These are phyloP conservation scores for Corylus heterophylla DNA, from an alignment of 306 rosid genomes.

Conservation along the genomic window DNA sequence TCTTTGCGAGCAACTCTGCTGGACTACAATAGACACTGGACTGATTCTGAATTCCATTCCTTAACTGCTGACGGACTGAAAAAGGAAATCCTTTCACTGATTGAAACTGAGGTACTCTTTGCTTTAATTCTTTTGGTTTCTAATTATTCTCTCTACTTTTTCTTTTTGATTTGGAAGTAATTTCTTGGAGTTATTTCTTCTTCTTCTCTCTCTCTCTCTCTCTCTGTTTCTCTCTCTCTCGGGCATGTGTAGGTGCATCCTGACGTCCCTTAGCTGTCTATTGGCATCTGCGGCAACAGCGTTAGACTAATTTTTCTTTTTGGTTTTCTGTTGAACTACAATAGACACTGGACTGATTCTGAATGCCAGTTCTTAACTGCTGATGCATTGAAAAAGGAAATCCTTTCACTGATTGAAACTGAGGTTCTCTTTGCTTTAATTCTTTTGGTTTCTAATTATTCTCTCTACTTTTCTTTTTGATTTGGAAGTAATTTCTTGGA, in stretches of 20 bases:
- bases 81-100: slow-evolving; percentile 84
- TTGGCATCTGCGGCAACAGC: too few relatives aligned
- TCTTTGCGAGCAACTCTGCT: slow-evolving; percentile 73
- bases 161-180: neutral
- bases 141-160: neutral
- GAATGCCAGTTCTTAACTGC: slow-evolving; percentile 73
- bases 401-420: slow-evolving; percentile 80
- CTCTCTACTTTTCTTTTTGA: neutral
- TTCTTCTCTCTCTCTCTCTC: neutral
- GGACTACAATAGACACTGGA: slow-evolving; percentile 80
- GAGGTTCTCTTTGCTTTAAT: slow-evolving; percentile 56
- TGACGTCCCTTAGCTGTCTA: too few relatives aligned
- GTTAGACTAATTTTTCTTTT: too few relatives aligned
- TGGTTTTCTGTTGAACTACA: slow-evolving; percentile 53
- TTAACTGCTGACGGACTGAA: slow-evolving; percentile 78
- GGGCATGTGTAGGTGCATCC: too few relatives aligned
- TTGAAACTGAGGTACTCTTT: slow-evolving; percentile 78
- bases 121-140: slow-evolving; percentile 11
- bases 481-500: neutral
- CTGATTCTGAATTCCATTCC: slow-evolving; percentile 68
- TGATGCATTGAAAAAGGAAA: slow-evolving; percentile 81
- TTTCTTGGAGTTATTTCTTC: too few relatives aligned
- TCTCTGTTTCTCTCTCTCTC: neutral
- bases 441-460: neutral
- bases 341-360: slow-evolving; percentile 75